These are phyloP conservation scores for Epichloe aotearoae DNA, from an alignment of 2,329 filamentous ascomycete genomes.

Conservation along the genomic window DNA sequence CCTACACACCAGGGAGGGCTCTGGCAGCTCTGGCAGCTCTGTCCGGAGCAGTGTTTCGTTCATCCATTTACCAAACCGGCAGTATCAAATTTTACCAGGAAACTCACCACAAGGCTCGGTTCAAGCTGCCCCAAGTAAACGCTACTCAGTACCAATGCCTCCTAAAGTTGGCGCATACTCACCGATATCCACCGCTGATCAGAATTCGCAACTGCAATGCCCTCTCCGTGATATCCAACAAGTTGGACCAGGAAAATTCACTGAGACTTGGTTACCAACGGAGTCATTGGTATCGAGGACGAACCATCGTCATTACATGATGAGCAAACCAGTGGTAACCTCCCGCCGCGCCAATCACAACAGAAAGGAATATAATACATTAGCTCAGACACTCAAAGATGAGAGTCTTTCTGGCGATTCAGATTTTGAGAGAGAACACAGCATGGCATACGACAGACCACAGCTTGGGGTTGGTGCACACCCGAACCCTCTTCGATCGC, in stretches of 20 bases:
- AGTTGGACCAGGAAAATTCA: constrained; percentile 32
- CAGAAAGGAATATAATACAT: constrained; percentile 30
- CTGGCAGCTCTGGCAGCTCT: constrained; percentile 22
- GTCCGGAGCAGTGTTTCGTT: constrained; percentile 40
- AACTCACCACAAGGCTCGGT: constrained; percentile 31
- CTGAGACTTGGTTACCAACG: constrained; percentile 40
- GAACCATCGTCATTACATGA: constrained; percentile 31
- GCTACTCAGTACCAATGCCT: constrained; percentile 27
- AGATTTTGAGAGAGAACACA: constrained; percentile 26
- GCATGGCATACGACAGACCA: constrained; percentile 14
- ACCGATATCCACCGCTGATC: constrained; percentile 34
- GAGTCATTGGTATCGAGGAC: constrained; percentile 42
- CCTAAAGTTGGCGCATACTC: constrained; percentile 32
- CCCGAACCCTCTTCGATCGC: constrained; percentile 40
- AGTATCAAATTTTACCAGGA: constrained; percentile 36
- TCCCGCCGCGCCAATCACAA: constrained; percentile 19
- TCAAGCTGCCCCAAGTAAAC: constrained; percentile 32
- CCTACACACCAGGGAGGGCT: constrained; percentile 56
- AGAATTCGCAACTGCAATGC: constrained; percentile 14
- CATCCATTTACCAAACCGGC: constrained; percentile 39
- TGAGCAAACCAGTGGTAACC: not conserved
- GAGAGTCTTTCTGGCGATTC: constrained; percentile 26
- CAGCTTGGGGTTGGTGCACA: constrained; percentile 15
- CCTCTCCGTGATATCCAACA: constrained; percentile 15
- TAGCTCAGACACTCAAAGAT: constrained; percentile 31